phyloP scores from a whole-genome alignment of 208 protist species.

The Tritrichomonas musculus region DNA sequence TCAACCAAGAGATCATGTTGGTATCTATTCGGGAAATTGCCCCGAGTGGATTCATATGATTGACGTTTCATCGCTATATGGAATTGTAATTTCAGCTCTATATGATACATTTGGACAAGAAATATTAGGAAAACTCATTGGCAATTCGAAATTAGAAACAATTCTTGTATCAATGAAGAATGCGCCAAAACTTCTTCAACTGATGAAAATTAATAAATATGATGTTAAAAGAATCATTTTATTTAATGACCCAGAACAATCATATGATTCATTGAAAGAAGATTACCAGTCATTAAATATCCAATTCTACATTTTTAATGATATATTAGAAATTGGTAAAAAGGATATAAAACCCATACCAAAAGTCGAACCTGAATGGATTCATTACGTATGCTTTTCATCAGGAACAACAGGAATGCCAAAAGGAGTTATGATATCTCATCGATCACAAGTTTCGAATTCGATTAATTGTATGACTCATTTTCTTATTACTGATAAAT shows the following conservation, averaged over 20 bases:
- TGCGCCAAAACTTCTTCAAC: neutral
- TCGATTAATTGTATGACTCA: neutral
- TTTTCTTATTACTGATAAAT: too few species aligned
- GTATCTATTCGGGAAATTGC: neutral
- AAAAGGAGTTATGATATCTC: neutral
- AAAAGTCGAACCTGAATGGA: neutral
- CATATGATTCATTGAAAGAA: neutral
- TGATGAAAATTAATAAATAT: neutral
- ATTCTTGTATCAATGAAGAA: neutral
- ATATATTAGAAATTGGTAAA: neutral
- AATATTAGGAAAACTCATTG: neutral
- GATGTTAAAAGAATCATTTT: neutral
- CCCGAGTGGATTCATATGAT: neutral
- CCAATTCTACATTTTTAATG: neutral
- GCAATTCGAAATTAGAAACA: neutral
- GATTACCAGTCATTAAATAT: neutral
- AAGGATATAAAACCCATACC: neutral
- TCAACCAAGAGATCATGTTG: neutral
- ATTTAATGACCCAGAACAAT: neutral
- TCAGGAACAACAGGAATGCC: slow-evolving; percentile 12
- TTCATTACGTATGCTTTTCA: neutral
- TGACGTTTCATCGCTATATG: neutral
- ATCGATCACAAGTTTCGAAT: neutral
- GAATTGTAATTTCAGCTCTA: neutral
- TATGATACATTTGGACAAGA: neutral